Conservation (phyloP, 192 early-diverging fungal species). For the Allomyces macrogynus region DNA sequence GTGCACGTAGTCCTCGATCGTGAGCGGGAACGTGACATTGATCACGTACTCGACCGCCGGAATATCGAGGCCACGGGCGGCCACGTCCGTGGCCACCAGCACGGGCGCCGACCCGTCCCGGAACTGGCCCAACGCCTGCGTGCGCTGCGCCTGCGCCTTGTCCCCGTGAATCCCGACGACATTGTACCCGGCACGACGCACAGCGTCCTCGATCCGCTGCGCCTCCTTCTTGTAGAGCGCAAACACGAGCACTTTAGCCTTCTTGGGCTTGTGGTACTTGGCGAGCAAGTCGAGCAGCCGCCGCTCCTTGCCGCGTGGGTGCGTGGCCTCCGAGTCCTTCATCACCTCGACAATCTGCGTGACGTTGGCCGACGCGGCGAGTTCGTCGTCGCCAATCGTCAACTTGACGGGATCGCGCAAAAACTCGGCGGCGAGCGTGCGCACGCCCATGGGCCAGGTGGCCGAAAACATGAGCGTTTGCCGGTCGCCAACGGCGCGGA, state of each 20-base stretch:
- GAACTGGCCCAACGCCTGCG: constrained; percentile 89
- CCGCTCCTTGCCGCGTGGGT: constrained; percentile 5
- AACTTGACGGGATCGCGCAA: constrained; percentile 88
- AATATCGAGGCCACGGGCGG: constrained; percentile 79
- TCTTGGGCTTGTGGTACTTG: constrained; percentile 63
- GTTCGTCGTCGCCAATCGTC: constrained; percentile 80
- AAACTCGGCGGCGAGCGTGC: constrained; percentile 76
- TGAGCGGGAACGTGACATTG: constrained; percentile 92
- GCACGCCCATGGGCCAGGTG: constrained; percentile 95
- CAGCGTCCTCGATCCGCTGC: constrained; percentile 52
- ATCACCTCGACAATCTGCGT: constrained; percentile 81
- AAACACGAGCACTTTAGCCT: constrained; percentile 81
- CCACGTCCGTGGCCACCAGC: constrained; percentile 98
- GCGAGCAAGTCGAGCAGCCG: constrained; percentile 22
- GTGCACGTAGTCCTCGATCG: constrained; percentile 81
- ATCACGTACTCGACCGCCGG: constrained; percentile 89
- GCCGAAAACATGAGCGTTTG: constrained; percentile 99
- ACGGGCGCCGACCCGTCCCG: constrained; percentile 65
- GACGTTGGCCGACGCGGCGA: constrained; percentile 83
- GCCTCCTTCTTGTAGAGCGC: constrained; percentile 95
- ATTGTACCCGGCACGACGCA: constrained; percentile 77
- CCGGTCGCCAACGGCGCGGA: constrained; percentile 61
- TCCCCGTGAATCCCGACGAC: constrained; percentile 93
- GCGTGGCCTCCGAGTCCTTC: constrained; percentile 58
- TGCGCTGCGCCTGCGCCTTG: constrained; percentile 87